These are phyloP conservation scores for Penicillium sp. DNA, from an alignment of 2,329 filamentous ascomycete genomes.

Conservation along the genomic window DNA sequence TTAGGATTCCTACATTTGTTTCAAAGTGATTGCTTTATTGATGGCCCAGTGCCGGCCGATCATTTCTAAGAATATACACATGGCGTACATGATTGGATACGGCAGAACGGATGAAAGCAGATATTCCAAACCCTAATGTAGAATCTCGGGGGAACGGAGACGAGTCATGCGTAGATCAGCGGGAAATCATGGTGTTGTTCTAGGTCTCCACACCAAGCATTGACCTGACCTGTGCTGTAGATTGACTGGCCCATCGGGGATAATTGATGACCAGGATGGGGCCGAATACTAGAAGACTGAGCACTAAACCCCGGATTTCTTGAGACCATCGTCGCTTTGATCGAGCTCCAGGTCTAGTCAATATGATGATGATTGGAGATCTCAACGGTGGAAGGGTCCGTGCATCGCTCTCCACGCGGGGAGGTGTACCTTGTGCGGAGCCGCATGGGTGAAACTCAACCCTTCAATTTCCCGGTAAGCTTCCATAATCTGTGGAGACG, in stretches of 20 bases:
- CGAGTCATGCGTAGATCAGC: not conserved
- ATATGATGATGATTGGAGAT: not conserved
- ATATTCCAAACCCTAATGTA: not conserved
- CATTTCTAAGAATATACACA: not conserved
- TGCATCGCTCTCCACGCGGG: not conserved
- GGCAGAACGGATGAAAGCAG: not conserved
- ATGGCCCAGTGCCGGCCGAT: not conserved
- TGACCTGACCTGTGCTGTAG: not conserved
- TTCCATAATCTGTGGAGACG: not conserved
- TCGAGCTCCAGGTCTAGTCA: not conserved
- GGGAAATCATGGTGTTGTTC: not conserved
- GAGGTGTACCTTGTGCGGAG: conserved; percentile 14
- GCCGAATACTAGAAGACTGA: not conserved
- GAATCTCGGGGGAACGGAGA: not conserved
- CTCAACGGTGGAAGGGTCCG: not conserved
- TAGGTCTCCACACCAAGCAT: not conserved
- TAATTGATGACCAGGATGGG: not conserved
- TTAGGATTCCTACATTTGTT: too few relatives aligned
- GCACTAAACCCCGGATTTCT: not conserved
- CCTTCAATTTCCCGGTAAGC: not conserved
- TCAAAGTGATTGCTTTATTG: not conserved
- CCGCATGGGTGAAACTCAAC: conserved; percentile 9
- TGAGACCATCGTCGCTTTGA: not conserved
- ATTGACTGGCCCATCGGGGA: not conserved
- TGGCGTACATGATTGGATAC: not conserved